Percentiles rank a stretch among this genome's conserved stretches.
Evolutionary conservation across 176 grass and related monocot species (phyloP).

Genomic region (Raddia guianensis): DNA sequence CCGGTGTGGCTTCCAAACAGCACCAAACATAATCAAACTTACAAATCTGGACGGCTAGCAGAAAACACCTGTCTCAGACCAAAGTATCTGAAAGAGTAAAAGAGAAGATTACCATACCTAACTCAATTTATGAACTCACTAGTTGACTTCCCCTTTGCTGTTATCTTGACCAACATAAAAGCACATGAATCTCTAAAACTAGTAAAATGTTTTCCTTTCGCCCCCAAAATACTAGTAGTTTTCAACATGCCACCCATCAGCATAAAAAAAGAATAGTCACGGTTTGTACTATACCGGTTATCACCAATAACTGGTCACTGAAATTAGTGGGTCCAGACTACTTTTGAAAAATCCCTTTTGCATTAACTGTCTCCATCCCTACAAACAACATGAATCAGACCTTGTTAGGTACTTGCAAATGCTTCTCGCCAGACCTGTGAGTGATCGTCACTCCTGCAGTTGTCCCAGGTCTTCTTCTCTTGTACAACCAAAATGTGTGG

Average conservation of each 20-base stretch:
- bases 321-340: conserved; percentile 14
- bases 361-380: conserved; percentile 33
- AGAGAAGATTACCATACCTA: neutral
- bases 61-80: conserved; percentile 42
- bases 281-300: conserved; percentile 23
- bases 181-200: neutral
- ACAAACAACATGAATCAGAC: conserved; percentile 38
- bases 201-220: neutral
- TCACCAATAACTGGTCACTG: neutral
- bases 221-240: neutral
- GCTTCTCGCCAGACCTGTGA: neutral
- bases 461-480: conserved; percentile 37
- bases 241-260: neutral
- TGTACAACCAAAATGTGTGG: conserved; percentile 25
- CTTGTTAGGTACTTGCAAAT: conserved; percentile 13
- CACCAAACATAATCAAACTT: conserved; percentile 10
- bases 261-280: conserved; percentile 14
- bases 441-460: conserved; percentile 16
- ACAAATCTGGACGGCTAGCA: conserved; percentile 44
- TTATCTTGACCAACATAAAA: conserved; percentile 22
- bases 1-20: neutral
- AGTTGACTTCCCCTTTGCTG: neutral
- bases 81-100: conserved; percentile 22
- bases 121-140: neutral
- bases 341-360: neutral